phyloP scores from a whole-genome alignment of 2,329 filamentous ascomycete genomes.

The Alternaria postmessia region DNA sequence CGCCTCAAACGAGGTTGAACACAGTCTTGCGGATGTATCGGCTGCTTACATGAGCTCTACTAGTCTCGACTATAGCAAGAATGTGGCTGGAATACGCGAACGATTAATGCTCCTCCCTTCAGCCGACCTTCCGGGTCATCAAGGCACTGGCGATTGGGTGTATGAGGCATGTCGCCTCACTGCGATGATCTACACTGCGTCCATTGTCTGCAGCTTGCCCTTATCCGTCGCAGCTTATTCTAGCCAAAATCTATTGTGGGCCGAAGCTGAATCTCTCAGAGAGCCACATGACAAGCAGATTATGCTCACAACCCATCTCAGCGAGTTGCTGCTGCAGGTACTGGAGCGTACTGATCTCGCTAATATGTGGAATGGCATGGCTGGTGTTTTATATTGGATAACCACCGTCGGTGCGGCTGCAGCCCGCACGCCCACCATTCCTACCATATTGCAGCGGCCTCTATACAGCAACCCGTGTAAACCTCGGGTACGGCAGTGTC shows the following conservation, averaged over 20 bases:
- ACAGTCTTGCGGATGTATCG: conserved; percentile 14
- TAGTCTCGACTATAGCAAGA: conserved; percentile 22
- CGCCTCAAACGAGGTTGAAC: neutral
- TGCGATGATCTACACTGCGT: conserved; percentile 42
- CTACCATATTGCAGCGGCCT: neutral
- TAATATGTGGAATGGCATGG: conserved; percentile 44
- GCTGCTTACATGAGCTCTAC: neutral
- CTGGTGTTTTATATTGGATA: conserved; percentile 48
- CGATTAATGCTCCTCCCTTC: conserved; percentile 31
- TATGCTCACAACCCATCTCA: conserved; percentile 22
- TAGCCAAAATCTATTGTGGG: conserved; percentile 18
- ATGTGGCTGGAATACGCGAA: conserved; percentile 23
- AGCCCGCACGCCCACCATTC: conserved; percentile 21
- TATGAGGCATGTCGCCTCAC: conserved; percentile 48
- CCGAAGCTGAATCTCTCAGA: neutral
- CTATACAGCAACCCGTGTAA: neutral
- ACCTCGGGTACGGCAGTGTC: conserved; percentile 36
- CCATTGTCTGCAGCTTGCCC: conserved; percentile 37
- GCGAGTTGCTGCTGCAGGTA: conserved; percentile 32
- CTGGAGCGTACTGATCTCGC: conserved; percentile 33
- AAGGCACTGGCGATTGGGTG: conserved; percentile 38
- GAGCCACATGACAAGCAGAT: conserved; percentile 1
- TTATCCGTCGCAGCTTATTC: conserved; percentile 42
- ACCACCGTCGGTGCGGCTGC: conserved; percentile 41
- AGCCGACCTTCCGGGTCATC: conserved; percentile 30